Evolutionary conservation across 1,139 yeast genomes (phyloP), one percentile per base, ranked within the genome.

Genomic region (Kluyveromyces marxianus): DNA sequence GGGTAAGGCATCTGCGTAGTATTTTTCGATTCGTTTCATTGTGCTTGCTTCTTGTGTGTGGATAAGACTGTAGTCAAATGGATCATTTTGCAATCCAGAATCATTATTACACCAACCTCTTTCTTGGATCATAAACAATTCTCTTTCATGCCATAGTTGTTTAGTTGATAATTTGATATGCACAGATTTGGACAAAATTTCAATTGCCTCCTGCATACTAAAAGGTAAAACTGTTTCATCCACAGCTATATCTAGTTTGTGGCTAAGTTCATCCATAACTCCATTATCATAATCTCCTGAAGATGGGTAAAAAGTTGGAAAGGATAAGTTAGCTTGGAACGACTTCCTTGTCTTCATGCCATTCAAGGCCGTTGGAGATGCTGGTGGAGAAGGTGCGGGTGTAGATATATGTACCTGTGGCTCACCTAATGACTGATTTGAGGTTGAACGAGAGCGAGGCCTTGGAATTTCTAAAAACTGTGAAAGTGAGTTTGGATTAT

Each of bases 331-430:
- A 0, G 92, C 78, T 64, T 86, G 90, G 55, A 82, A 86, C 47
- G 87, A 77, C 54, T 83, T 81, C 53, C 88, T 75, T 31, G 75
- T 73, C 56, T 82, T 85, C 48, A 66, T 54, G 37, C 61, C 57
- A 36, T 59, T 57, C 35, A 60, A 69, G 41, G 49, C 56, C 44
- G 44, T 70, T 27, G 95, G 89, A 1, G 83, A 76, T 7, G 78
- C 64, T 0, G 86, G 83, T 0, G 96, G 96, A 0, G 96, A 84
- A 1, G 96, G 94, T 0, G 84, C 86, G 0, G 96, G 96, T 0
- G 96, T 88, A 0, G 96, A 90, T 21, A 89, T 74, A 62, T 89
- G 96, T 3, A 83, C 68, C 1, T 68, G 73, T 34, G 85, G 88
- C 0, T 78, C 71, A 0, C 87, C 85, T 24, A 82, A 64, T 39